These are phyloP conservation scores for Solanum aculeatissimum DNA, from an alignment of 305 asterid species.

Conservation along the genomic window DNA sequence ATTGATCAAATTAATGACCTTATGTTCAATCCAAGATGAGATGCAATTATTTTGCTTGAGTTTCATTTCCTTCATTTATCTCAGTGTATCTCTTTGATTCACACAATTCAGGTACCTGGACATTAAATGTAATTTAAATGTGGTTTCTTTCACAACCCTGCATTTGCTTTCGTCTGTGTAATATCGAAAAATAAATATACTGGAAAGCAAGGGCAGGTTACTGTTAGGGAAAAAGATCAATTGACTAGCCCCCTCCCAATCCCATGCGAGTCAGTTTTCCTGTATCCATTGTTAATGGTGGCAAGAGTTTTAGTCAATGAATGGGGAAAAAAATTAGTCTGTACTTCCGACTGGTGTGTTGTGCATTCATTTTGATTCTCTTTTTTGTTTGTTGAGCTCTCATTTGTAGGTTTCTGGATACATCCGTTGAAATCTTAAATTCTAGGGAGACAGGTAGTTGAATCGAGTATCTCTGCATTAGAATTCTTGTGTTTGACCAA, in stretches of 20 bases:
- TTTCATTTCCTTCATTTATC: neutral
- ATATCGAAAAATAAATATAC: neutral
- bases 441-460: neutral
- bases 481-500: neutral
- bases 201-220: neutral
- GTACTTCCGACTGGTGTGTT: neutral
- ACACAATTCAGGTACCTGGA: neutral
- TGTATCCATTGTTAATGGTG: no score
- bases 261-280: neutral
- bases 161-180: neutral
- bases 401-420: neutral
- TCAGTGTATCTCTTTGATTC: neutral
- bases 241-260: neutral
- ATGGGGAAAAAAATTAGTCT: neutral
- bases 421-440: neutral
- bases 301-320: no score
- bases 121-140: neutral
- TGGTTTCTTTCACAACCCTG: neutral
- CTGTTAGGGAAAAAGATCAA: neutral
- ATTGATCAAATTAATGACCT: constrained; percentile 45
- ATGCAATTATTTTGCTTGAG: neutral
- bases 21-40: constrained; percentile 48
- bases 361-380: neutral
- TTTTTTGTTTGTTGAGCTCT: neutral
- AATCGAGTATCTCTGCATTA: neutral